Conservation (phyloP, 345 rosid species). For the Physaria fendleri region DNA sequence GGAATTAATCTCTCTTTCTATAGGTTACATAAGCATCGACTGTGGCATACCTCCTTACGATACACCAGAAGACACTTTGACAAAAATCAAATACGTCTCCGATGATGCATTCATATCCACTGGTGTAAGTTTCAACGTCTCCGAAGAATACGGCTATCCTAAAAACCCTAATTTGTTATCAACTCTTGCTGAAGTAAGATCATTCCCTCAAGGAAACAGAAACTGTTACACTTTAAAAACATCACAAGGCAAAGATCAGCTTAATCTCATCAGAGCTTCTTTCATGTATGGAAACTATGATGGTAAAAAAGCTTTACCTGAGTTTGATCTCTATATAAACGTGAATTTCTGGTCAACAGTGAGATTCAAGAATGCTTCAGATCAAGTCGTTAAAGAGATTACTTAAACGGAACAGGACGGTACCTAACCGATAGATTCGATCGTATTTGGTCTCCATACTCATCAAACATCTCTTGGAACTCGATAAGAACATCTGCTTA, state of each 20-base stretch:
- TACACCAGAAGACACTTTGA: too few relatives aligned
- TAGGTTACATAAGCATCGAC: too few relatives aligned
- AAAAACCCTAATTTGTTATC: not conserved
- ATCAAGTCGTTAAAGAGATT: conserved; percentile 20
- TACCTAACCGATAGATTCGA: conserved; percentile 35
- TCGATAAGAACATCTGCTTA: conserved; percentile 8
- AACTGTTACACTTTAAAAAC: conserved; percentile 37
- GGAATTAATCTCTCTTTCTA: too few relatives aligned
- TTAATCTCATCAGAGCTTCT: conserved; percentile 33
- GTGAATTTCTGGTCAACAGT: conserved; percentile 38
- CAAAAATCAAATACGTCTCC: conserved; percentile 25
- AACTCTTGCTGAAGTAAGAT: conserved; percentile 11
- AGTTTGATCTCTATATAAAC: conserved; percentile 39
- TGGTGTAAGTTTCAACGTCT: conserved; percentile 18
- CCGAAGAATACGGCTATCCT: not conserved
- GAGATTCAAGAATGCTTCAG: conserved; percentile 25
- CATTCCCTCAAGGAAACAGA: conserved; percentile 38
- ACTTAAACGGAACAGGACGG: conserved; percentile 20
- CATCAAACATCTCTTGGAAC: conserved; percentile 19
- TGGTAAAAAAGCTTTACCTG: conserved; percentile 18
- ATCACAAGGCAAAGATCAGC: not conserved
- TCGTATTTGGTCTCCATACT: conserved; percentile 39
- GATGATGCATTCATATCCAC: conserved; percentile 29
- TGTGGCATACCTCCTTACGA: too few relatives aligned
- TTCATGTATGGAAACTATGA: conserved; percentile 52